Base-by-base conservation (phyloP, 441 rosid genomes). In the Bocquillonia castaneifolia region DNA sequence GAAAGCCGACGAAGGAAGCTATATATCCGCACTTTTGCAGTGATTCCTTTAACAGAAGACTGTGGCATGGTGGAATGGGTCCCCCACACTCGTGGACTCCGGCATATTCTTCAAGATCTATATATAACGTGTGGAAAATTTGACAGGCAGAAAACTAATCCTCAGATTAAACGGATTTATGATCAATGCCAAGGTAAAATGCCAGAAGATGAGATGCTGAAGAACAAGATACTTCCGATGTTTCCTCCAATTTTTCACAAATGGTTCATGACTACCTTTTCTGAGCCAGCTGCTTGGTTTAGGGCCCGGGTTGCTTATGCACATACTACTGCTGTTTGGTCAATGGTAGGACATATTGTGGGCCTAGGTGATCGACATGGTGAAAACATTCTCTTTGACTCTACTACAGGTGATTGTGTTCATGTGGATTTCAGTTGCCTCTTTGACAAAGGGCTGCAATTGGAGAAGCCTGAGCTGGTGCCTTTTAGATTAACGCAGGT, bases 1-100 rank as follows among this genome's bases (percentile, higher is more conserved):
- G 99, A 95, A 86, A 95, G 97, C 79, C 89, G 96, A 67, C 78
- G 92, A 64, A 88, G 98, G 83, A 92, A 92, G 83, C 90, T 95
- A 53, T 95, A 95, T 73, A 84, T 95, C 69, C 92, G 97, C 66
- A 92, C 98, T 15, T 95, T 95, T 78, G 96, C 99, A 57, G 99
- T 95, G 72, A 85, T 93, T 82, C 99, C 98, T 72, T 85, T 92
- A 36, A 95, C 99, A 60, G 99, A 95, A 76, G 99, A 95, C 73
- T 95, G 99, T 78, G 99, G 98, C 74, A 88, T 95, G 98, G 95
- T 92, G 56, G 98, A 95, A 81, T 95, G 99, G 99, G 98, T 95
- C 64, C 91, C 98, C 48, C 92, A 95, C 67, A 95, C 98, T 66
- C 90, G 98, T 60, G 99, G 97, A 65, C 90, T 95, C 59, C 89